Evolutionary conservation across 2,329 filamentous ascomycete genomes (phyloP), one percentile per base, ranked within the genome.

Genomic region (Pyrenochaeta sp.): DNA sequence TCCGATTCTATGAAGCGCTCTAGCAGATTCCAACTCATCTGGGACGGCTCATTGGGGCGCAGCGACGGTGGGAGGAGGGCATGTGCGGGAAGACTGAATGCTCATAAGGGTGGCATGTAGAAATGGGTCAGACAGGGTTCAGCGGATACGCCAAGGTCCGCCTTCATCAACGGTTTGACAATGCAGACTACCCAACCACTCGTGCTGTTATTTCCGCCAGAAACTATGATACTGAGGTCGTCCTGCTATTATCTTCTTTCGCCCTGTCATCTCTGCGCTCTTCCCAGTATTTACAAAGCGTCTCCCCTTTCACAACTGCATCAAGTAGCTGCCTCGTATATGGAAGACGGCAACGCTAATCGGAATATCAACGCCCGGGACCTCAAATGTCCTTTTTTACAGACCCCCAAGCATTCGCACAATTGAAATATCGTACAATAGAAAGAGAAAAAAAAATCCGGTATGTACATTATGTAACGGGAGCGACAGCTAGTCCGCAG

Each of bases 1-100:
- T 95, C 91, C 83, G 90, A 93, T 86, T 94, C 91, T 83, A 95
- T 88, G 87, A 94, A 93, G 80, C 91, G 88, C 84, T 92, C 90
- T 78, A 95, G 86, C 83, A 95, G 85, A 84, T 93, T 90, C 91
- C 91, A 94, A 81, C 81, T 83, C 82, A 84, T 84, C 73, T 72
- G 74, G 73, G 70, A 71, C 74, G 73, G 72, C 66, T 75, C 74
- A 77, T 77, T 75, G 72, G 72, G 71, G 69, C 68, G 67, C 54
- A 42, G 56, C 39, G 50, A 64, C 49, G 59, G 58, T 53, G 56
- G 52, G 60, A 50, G 50, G 54, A 46, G 53, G 49, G 50, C 28
- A 57, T 59, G 40, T 46, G 40, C 28, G 50, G 25, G 50, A 34
- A 30, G 58, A 44, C 50, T 59, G 43, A 54, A 56, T 55, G 52